Conservation (phyloP, 2,329 filamentous ascomycete species). For the Colletotrichum caudatum region DNA sequence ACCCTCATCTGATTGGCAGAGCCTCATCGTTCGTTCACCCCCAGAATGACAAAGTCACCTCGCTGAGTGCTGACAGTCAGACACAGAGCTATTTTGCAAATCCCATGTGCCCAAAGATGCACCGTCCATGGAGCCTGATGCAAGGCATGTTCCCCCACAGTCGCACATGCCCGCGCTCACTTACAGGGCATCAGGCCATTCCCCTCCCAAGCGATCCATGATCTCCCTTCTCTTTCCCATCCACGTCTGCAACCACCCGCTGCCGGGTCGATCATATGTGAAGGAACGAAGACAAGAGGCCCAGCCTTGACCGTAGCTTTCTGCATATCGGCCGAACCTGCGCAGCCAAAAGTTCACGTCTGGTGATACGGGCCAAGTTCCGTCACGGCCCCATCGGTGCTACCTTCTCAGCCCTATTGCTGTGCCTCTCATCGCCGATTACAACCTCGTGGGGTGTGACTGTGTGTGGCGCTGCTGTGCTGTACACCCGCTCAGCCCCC, state of each 20-base stretch:
- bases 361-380: neutral
- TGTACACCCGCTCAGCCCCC: conserved; percentile 39
- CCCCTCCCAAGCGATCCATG: conserved; percentile 35
- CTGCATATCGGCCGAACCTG: conserved; percentile 10
- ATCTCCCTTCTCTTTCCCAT: conserved; percentile 23
- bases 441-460: conserved; percentile 31
- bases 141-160: conserved; percentile 24
- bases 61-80: conserved; percentile 33
- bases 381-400: neutral
- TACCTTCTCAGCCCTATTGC: conserved; percentile 33
- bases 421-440: conserved; percentile 34
- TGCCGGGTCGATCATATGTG: conserved; percentile 35
- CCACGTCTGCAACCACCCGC: conserved; percentile 26
- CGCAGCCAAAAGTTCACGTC: neutral
- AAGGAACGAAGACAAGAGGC: conserved; percentile 6
- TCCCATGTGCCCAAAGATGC: conserved; percentile 35
- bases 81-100: conserved; percentile 37
- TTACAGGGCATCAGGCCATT: conserved; percentile 13
- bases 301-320: conserved; percentile 3
- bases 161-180: conserved; percentile 25
- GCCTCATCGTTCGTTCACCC: conserved; percentile 13
- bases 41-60: conserved; percentile 7
- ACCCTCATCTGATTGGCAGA: conserved; percentile 31
- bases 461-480: conserved; percentile 33
- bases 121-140: conserved; percentile 13